Evolutionary conservation across 805 yeast genomes (phyloP).

Genomic region (Candida ortonii): DNA sequence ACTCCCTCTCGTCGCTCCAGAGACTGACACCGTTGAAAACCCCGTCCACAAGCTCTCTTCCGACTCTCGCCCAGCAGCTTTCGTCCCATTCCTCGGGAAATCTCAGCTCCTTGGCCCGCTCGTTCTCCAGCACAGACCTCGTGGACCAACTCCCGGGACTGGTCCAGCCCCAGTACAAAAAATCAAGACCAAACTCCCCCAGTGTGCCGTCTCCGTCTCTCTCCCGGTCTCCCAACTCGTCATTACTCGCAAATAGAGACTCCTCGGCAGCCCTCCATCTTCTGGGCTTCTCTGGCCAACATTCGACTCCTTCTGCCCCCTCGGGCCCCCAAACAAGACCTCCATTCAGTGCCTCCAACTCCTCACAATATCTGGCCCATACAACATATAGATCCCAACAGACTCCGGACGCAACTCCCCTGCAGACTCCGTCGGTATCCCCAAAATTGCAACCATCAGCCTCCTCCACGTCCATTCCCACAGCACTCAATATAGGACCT

Average conservation of each 20-base stretch:
- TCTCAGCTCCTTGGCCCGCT: slow-evolving; percentile 20
- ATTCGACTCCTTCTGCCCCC: slow-evolving; percentile 7
- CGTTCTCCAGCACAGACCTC: slow-evolving; percentile 44
- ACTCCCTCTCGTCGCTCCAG: slow-evolving; percentile 42
- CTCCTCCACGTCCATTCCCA: slow-evolving; percentile 11
- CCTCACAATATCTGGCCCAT: slow-evolving; percentile 4
- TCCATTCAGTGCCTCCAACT: slow-evolving; percentile 3
- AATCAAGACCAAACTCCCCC: slow-evolving; percentile 52
- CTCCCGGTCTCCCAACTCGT: slow-evolving; percentile 25
- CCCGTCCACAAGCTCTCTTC: slow-evolving; percentile 16
- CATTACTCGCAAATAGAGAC: slow-evolving; percentile 22
- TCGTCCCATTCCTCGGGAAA: slow-evolving; percentile 10
- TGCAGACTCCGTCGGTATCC: slow-evolving; percentile 37
- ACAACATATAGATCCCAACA: slow-evolving; percentile 12
- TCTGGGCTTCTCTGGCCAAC: slow-evolving; percentile 24
- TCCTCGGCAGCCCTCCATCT: slow-evolving; percentile 32
- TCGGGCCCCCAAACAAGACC: too few species aligned
- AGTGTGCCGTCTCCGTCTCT: slow-evolving; percentile 20
- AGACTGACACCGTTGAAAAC: slow-evolving; percentile 41
- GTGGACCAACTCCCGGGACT: slow-evolving; percentile 11
- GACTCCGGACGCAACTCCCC: slow-evolving; percentile 34
- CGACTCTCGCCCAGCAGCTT: slow-evolving; percentile 12
- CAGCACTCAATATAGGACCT: slow-evolving; percentile 8
- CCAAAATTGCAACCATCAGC: slow-evolving; percentile 28
- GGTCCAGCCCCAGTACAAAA: slow-evolving; percentile 40